Evolutionary conservation across 495 filamentous ascomycete species (phyloP).

Genomic region (Penicillium canariense): DNA sequence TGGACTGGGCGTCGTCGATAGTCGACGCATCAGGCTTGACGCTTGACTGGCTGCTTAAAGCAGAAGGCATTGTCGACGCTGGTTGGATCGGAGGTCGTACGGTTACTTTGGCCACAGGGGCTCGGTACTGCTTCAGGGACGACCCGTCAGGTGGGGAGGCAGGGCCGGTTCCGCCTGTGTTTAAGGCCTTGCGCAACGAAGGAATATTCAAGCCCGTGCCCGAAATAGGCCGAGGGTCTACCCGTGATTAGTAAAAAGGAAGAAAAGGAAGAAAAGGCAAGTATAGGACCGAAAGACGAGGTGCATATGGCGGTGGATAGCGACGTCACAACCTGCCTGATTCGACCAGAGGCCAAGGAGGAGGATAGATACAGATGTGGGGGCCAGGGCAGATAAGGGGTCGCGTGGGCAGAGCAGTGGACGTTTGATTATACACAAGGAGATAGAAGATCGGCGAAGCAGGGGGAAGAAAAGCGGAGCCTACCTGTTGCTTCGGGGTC

Average conservation of each 20-base stretch:
- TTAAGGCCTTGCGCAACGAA: slow-evolving; percentile 26
- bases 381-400: neutral
- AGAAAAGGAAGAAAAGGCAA: slow-evolving; percentile 1
- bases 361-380: slow-evolving; percentile 5
- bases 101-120: slow-evolving; percentile 27
- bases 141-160: slow-evolving; percentile 26
- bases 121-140: slow-evolving; percentile 26
- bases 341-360: neutral
- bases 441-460: slow-evolving; percentile 6
- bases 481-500: slow-evolving; percentile 38
- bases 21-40: slow-evolving; percentile 19
- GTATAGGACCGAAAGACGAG: neutral
- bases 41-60: slow-evolving; percentile 31
- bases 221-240: slow-evolving; percentile 29
- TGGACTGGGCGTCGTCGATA: slow-evolving; percentile 22
- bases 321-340: slow-evolving; percentile 4
- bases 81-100: slow-evolving; percentile 28
- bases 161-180: slow-evolving; percentile 23
- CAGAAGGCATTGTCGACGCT: slow-evolving; percentile 25
- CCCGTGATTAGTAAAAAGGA: slow-evolving; percentile 23
- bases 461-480: slow-evolving; percentile 10
- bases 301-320: slow-evolving; percentile 4
- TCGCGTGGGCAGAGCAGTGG: slow-evolving; percentile 9
- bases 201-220: slow-evolving; percentile 31
- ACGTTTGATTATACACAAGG: slow-evolving; percentile 10